Conservation (phyloP, 257 asterid species). For the Salvia rosmarinus region DNA sequence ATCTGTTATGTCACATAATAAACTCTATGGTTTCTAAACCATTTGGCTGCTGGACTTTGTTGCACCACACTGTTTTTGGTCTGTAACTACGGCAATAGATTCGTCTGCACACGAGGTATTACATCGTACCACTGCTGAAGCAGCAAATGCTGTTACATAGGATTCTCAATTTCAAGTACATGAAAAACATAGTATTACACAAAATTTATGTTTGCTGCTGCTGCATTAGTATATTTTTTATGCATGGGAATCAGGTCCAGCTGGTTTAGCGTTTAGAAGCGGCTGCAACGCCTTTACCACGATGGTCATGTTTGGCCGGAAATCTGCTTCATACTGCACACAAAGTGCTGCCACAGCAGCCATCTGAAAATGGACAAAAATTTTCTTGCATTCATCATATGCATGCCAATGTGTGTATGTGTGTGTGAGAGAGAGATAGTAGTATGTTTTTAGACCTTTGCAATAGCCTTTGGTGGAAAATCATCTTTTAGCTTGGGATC, state of each 20-base stretch:
- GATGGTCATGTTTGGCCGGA: conserved; percentile 54
- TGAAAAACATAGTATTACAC: conserved; percentile 10
- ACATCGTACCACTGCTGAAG: conserved; percentile 4
- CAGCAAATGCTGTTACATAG: conserved; percentile 16
- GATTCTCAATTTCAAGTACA: conserved; percentile 23
- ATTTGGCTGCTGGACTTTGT: conserved; percentile 30
- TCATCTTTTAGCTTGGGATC: conserved; percentile 88
- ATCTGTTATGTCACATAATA: conserved; percentile 19
- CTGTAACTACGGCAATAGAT: neutral
- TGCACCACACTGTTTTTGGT: neutral
- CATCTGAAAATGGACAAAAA: conserved; percentile 51
- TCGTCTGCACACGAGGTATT: conserved; percentile 19
- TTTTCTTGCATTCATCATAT: neutral
- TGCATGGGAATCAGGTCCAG: conserved; percentile 54
- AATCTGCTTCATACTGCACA: conserved; percentile 93
- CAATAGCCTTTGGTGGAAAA: conserved; percentile 88
- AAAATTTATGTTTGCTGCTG: conserved; percentile 19
- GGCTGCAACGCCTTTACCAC: conserved; percentile 93
- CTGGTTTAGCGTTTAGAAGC: conserved; percentile 84
- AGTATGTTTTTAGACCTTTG: conserved; percentile 53
- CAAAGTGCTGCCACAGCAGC: conserved; percentile 98
- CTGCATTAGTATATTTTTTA: conserved; percentile 5
- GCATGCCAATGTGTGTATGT: too few relatives aligned
- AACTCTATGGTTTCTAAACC: conserved; percentile 33
- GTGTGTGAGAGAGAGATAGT: neutral